Conservation (phyloP, 208 protist species). For the Leishmania martiniquensis region DNA sequence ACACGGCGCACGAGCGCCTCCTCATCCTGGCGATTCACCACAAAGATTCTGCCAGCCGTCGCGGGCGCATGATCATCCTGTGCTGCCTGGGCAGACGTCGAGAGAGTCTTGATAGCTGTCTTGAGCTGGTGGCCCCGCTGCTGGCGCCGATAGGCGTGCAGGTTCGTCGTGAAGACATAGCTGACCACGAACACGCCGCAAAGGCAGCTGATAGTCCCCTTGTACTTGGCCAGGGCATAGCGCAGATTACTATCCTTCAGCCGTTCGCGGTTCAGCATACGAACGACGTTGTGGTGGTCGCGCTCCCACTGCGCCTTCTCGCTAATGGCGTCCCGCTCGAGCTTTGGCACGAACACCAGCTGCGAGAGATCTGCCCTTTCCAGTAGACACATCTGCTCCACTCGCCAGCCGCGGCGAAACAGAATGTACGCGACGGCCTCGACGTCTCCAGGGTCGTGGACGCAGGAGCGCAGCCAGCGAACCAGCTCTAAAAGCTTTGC, state of each 20-base stretch:
- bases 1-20: slow-evolving; percentile 38
- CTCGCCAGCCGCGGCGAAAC: too few species aligned
- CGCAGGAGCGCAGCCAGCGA: slow-evolving; percentile 67
- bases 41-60: slow-evolving; percentile 11
- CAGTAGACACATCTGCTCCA: too few species aligned
- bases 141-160: slow-evolving; percentile 49
- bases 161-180: slow-evolving; percentile 64
- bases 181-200: slow-evolving; percentile 51
- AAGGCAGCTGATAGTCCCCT: slow-evolving; percentile 65
- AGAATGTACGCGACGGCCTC: not conserved
- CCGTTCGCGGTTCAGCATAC: slow-evolving; percentile 47
- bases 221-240: slow-evolving; percentile 72
- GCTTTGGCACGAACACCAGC: too few species aligned
- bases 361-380: too few species aligned
- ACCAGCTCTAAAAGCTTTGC: slow-evolving; percentile 69
- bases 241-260: slow-evolving; percentile 62
- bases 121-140: slow-evolving; percentile 56
- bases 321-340: too few species aligned
- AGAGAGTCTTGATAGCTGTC: slow-evolving; percentile 38
- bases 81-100: slow-evolving; percentile 10
- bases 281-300: slow-evolving; percentile 53
- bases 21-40: slow-evolving; percentile 28
- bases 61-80: not conserved
- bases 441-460: not conserved
- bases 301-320: slow-evolving; percentile 47